Evolutionary conservation across 2,329 filamentous ascomycete genomes (phyloP), one percentile per base, ranked within the genome.

Genomic region (Xylariaceae sp.): DNA sequence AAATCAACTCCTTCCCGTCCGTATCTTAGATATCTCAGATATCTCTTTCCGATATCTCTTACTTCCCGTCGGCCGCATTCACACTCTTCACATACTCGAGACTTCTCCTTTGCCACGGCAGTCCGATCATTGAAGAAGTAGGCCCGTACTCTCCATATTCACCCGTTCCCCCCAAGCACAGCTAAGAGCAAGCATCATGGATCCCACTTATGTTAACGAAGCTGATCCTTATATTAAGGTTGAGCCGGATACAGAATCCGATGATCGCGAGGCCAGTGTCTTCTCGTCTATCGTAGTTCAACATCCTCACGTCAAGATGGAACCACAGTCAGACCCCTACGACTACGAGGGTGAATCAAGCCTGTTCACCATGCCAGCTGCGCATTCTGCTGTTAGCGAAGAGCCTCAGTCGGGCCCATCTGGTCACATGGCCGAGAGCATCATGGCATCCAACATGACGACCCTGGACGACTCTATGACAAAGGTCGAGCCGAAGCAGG

Each of bases 151-250:
- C 15, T 49, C 9, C 23, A n/a, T 4, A 3, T n/a, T 15, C 8
- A 51, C 34, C 23, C 11, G 4, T 7, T 35, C 13, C 2, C 11
- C 49, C 23, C 13, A 23, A 6, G n/a, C 23, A 11, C 23, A 35
- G 49, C 15, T 8, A 10, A 13, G 11, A 47, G n/a, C 42, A 57
- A 47, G n/a, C 42, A 57, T 18, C 23, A 57, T 57, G 55, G 42
- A 52, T 48, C 10, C 55, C 17, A 45, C 47, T 10, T 42, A 42
- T 42, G 8, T n/a, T 35, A 7, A 7, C 49, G n/a, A 8, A 51
- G 23, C 42, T 30, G 30, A 55, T 30, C 23, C 56, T 47, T 5
- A 35, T 9, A 13, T 51, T 11, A 23, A 39, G 3, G 34, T 42
- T n/a, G 53, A 57, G 45, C 50, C 54, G 2, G 48, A 23, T 2